A percentile compares a stretch with the other conserved stretches of the same genome.
phyloP scores from a whole-genome alignment of 2,329 filamentous ascomycete genomes.

The Colletotrichum sp. region DNA sequence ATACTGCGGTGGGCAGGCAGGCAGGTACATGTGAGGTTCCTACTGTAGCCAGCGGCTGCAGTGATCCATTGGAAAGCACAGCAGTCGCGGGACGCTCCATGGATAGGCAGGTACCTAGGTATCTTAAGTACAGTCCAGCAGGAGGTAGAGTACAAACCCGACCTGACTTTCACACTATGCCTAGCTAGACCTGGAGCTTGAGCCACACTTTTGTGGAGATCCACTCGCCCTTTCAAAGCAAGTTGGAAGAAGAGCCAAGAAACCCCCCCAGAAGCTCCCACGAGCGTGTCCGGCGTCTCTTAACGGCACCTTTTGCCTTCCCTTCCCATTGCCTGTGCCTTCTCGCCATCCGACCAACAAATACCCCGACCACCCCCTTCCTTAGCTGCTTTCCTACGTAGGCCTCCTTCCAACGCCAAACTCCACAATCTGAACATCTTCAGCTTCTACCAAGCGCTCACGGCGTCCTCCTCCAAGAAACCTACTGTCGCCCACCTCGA shows the following conservation, averaged over 20 bases:
- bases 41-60: not conserved
- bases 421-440: not conserved
- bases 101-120: not conserved
- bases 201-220: conserved; percentile 9
- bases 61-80: not conserved
- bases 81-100: not conserved
- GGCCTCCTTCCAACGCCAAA: not conserved
- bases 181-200: conserved; percentile 7
- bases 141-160: not conserved
- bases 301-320: not conserved
- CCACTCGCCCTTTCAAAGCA: conserved; percentile 2
- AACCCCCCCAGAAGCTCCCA: conserved; percentile 1
- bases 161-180: not conserved
- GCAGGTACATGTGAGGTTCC: not conserved
- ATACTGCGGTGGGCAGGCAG: not conserved
- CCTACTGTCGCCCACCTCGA: not conserved
- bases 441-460: not conserved
- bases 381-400: not conserved
- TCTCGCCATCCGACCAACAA: conserved; percentile 4
- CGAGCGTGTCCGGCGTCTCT: not conserved
- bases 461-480: not conserved
- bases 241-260: conserved; percentile 4
- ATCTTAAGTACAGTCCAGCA: not conserved
- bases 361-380: conserved; percentile 4
- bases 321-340: not conserved